These are phyloP conservation scores for Ceratobasidium sp. DNA, from an alignment of 1,284 basidiomycete genomes.

Conservation along the genomic window DNA sequence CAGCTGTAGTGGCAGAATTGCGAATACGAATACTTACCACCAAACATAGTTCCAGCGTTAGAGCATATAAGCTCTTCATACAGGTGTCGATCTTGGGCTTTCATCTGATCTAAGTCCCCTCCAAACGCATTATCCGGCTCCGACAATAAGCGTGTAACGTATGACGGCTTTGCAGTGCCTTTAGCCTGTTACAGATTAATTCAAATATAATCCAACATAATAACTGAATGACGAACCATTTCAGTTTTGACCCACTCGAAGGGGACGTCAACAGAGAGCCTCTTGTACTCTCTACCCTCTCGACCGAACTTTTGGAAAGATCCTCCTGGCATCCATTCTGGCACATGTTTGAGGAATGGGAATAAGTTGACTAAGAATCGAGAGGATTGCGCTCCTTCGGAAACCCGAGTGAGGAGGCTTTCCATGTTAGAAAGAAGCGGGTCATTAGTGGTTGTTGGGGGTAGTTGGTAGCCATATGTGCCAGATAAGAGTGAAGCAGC, in stretches of 20 bases:
- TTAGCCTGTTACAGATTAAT: neutral
- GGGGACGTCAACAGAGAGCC: neutral
- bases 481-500: constrained; percentile 25
- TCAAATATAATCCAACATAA: neutral
- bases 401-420: neutral
- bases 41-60: constrained; percentile 25
- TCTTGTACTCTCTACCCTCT: neutral
- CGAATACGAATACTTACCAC: constrained; percentile 3
- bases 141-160: constrained; percentile 8
- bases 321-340: constrained; percentile 40
- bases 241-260: constrained; percentile 23
- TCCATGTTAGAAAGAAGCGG: constrained; percentile 16
- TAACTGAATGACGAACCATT: neutral
- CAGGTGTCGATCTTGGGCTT: neutral
- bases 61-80: constrained; percentile 12
- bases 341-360: constrained; percentile 12
- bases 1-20: neutral
- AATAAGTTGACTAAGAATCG: constrained; percentile 26
- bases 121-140: neutral
- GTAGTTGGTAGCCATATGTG: constrained; percentile 19
- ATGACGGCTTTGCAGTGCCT: constrained; percentile 6
- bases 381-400: neutral
- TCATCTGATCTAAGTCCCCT: neutral
- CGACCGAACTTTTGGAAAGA: constrained; percentile 14
- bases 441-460: neutral